Evolutionary conservation across 257 asterid species (phyloP), one percentile per base, ranked within the genome.

Genomic region (Solanum corneliomulleri): DNA sequence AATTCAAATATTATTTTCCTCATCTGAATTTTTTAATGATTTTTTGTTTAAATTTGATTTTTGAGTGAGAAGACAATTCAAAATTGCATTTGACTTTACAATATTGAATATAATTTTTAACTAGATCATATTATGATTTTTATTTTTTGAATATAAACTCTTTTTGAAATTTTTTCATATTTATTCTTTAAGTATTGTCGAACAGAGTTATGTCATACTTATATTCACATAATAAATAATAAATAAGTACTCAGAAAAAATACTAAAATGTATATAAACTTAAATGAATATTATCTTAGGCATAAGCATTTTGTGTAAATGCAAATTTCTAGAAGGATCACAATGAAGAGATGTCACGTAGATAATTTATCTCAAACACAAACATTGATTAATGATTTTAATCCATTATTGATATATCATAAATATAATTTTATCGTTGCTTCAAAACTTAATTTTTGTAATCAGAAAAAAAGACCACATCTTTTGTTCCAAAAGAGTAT

Each of bases 161-260:
- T 18, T 18, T 10, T 56, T 56, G n/a, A 18, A 56, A 56, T 2
- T 2, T 56, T 12, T 62, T 23, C 29, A 49, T 47, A 47, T 47
- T 35, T 35, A 35, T 0, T 35, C 0, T 35, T 5, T 35, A 35
- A 1, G 1, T 11, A 44, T 44, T 44, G 0, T 18, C 18, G 4
- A 18, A 56, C 7, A 18, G 1, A 56, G 64, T 18, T 56, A 56
- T 18, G 3, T 18, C n/a, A 56, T 56, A 56, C 4, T 56, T 56
- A 56, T 56, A 56, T 56, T 56, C n/a, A 56, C n/a, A n/a, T n/a
- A n/a, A n/a, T n/a, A n/a, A n/a, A 3, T 18, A 18, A 6, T 18
- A 18, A 56, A 56, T 18, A 56, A 56, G n/a, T 56, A 56, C 2
- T 56, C 21, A 18, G 1, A 18, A 56, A 56, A 56, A 56, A 56